These are phyloP conservation scores for Ascochyta pisi DNA, from an alignment of 2,329 filamentous ascomycete species.

Conservation along the genomic window DNA sequence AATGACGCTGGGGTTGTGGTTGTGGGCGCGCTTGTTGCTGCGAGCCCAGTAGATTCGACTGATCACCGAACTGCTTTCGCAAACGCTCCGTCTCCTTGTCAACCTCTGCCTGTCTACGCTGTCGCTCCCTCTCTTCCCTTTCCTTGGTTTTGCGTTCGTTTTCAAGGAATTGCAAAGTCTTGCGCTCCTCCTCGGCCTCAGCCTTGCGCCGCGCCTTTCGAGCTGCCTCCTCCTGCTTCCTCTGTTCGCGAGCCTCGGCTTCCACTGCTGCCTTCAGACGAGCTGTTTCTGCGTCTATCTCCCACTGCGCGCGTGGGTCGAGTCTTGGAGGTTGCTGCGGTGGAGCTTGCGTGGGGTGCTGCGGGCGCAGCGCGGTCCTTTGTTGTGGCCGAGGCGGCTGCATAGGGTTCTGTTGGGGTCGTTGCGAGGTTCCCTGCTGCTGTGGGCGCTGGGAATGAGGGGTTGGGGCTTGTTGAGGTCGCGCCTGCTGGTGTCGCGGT, in stretches of 20 bases:
- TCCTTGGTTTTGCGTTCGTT: conserved; percentile 64
- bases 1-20: conserved; percentile 34
- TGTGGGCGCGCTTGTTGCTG: conserved; percentile 22
- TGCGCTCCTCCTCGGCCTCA: conserved; percentile 62
- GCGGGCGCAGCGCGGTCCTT: conserved; percentile 42
- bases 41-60: conserved; percentile 35
- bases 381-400: conserved; percentile 32
- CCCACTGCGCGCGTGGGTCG: conserved; percentile 61
- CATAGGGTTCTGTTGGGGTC: conserved; percentile 8
- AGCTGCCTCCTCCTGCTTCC: conserved; percentile 52
- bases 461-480: conserved; percentile 11
- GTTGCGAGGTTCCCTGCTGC: background rate
- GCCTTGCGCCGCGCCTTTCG: conserved; percentile 63
- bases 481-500: conserved; percentile 11
- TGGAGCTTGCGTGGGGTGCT: conserved; percentile 33
- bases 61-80: conserved; percentile 68
- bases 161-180: conserved; percentile 43
- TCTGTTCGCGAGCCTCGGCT: conserved; percentile 55
- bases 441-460: conserved; percentile 5
- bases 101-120: conserved; percentile 59
- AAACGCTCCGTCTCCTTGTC: conserved; percentile 81
- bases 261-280: conserved; percentile 54
- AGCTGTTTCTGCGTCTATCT: conserved; percentile 59
- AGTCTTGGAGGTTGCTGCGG: conserved; percentile 34
- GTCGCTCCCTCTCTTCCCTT: conserved; percentile 68